Evolutionary conservation across 2,329 filamentous ascomycete genomes (phyloP).

Genomic region (Colletotrichum musae): DNA sequence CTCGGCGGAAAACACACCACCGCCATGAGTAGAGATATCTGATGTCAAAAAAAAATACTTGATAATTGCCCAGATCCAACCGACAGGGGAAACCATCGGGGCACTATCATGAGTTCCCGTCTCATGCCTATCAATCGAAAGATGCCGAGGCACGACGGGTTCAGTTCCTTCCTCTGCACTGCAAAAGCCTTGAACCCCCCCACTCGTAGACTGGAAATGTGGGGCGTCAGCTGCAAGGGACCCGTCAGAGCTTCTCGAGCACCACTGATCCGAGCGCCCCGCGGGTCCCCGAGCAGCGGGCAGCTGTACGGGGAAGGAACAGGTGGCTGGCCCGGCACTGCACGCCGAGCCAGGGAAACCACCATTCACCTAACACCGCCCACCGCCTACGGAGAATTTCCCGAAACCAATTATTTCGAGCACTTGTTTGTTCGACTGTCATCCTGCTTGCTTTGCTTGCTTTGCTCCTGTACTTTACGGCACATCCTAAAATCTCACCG

Average conservation of each 20-base stretch:
- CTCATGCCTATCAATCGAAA: background rate
- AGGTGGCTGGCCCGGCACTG: too few species aligned
- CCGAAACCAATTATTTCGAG: too few species aligned
- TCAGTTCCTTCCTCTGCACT: background rate
- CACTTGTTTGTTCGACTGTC: background rate
- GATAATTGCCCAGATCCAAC: too few species aligned
- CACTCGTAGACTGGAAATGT: background rate
- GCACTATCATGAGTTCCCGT: background rate
- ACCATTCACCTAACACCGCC: too few species aligned
- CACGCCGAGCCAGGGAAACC: too few species aligned
- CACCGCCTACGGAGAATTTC: too few species aligned
- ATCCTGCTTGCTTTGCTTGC: background rate
- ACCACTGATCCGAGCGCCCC: too few species aligned
- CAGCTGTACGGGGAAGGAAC: too few species aligned
- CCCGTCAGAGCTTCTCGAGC: background rate
- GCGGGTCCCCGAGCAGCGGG: too few species aligned
- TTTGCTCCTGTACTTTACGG: background rate
- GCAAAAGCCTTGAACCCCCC: background rate
- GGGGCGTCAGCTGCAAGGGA: background rate
- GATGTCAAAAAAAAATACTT: too few species aligned
- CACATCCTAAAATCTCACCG: background rate
- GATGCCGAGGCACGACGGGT: constrained; percentile 4
- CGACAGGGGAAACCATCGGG: background rate
- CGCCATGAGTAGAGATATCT: too few species aligned
- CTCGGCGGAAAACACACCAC: too few species aligned